Conservation (phyloP, 2,329 filamentous ascomycete genomes). For the Cercospora beticola region DNA sequence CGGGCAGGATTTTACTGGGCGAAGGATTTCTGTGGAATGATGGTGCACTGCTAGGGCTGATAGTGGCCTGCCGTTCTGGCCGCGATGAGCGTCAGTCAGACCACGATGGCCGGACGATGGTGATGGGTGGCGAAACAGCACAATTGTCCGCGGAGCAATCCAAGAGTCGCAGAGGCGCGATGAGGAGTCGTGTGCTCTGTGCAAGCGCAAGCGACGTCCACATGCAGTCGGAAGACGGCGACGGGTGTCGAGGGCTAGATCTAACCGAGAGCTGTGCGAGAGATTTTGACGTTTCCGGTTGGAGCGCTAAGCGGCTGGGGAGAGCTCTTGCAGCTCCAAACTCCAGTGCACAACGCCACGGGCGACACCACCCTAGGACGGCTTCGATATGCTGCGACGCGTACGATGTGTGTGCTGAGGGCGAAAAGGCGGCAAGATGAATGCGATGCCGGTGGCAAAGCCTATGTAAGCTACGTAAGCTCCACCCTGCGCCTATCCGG, state of each 20-base stretch:
- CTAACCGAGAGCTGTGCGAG: not conserved
- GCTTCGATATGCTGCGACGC: not conserved
- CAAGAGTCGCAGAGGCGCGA: not conserved
- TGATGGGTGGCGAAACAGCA: not conserved
- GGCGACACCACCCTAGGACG: not conserved
- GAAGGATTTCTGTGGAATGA: conserved; percentile 7
- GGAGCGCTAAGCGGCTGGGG: not conserved
- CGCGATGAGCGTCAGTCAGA: not conserved
- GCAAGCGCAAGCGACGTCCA: conserved; percentile 1
- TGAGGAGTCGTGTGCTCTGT: conserved; percentile 2
- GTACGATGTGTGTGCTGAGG: not conserved
- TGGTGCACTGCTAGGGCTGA: not conserved
- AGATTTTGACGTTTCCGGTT: not conserved
- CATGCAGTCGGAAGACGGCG: not conserved
- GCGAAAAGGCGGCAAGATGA: not conserved
- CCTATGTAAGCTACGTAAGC: not conserved
- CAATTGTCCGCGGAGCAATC: not conserved
- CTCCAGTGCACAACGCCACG: not conserved
- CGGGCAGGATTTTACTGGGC: conserved; percentile 5
- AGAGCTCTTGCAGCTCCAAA: not conserved
- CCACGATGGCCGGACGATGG: not conserved
- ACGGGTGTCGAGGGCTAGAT: not conserved
- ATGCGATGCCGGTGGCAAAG: not conserved
- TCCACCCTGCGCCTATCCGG: not conserved
- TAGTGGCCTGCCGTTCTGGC: not conserved